These are phyloP conservation scores for Colletotrichum higginsianum DNA, from an alignment of 2,329 filamentous ascomycete genomes.

Conservation along the genomic window DNA sequence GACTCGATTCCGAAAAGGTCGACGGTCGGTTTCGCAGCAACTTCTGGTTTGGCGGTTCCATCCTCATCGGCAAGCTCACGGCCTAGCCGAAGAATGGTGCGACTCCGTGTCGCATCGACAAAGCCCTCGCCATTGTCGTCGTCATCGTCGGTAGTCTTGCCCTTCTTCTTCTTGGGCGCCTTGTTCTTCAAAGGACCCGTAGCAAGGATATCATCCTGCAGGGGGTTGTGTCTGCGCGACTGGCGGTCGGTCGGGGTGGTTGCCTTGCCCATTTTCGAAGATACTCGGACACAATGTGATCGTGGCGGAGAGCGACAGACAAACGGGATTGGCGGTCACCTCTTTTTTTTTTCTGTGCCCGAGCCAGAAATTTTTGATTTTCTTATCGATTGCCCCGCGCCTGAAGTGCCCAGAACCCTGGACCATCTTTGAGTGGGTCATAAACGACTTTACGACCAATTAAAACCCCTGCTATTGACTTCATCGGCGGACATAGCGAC, in stretches of 20 bases:
- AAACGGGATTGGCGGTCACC: slow-evolving; percentile 27
- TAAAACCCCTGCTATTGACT: slow-evolving; percentile 26
- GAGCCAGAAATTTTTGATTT: slow-evolving; percentile 44
- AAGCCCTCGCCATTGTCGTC: slow-evolving; percentile 77
- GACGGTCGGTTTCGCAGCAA: slow-evolving; percentile 56
- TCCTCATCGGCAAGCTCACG: slow-evolving; percentile 91
- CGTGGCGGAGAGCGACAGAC: slow-evolving; percentile 31
- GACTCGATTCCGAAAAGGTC: slow-evolving; percentile 86
- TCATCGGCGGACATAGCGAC: slow-evolving; percentile 39
- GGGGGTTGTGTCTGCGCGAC: slow-evolving; percentile 86
- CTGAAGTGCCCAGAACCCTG: slow-evolving; percentile 42
- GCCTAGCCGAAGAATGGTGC: slow-evolving; percentile 90
- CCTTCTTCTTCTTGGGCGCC: slow-evolving; percentile 79
- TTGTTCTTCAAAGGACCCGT: slow-evolving; percentile 80
- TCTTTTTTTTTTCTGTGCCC: slow-evolving; percentile 30
- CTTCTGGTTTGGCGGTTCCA: slow-evolving; percentile 56
- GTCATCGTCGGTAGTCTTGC: slow-evolving; percentile 73
- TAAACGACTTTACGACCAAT: slow-evolving; percentile 25
- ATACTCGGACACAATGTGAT: slow-evolving; percentile 43
- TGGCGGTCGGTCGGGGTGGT: slow-evolving; percentile 70
- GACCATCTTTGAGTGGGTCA: slow-evolving; percentile 24
- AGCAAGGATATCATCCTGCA: slow-evolving; percentile 88
- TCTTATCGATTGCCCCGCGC: slow-evolving; percentile 54
- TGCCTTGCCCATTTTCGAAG: slow-evolving; percentile 81
- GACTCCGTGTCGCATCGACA: slow-evolving; percentile 89